Evolutionary conservation across 768 basidiomycete species (phyloP).

Genomic region (Coprinopsis sp.): DNA sequence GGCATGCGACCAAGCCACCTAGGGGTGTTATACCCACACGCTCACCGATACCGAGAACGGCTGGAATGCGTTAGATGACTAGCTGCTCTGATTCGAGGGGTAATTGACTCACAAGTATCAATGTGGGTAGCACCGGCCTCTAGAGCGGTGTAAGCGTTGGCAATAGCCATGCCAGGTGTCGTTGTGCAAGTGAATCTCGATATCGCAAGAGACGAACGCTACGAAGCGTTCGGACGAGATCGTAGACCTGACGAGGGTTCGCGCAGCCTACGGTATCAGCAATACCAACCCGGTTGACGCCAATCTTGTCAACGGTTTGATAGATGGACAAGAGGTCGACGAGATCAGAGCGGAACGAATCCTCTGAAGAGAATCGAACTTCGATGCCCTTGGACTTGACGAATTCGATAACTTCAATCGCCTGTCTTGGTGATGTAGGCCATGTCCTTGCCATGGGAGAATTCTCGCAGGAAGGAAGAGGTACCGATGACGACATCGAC

Average conservation of each 20-base stretch:
- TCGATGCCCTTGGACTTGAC: constrained; percentile 99
- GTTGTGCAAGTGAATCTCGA: constrained; percentile 97
- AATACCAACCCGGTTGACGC: constrained; percentile 97
- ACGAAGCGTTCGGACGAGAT: constrained; percentile 91
- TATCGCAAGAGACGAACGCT: constrained; percentile 97
- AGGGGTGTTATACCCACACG: constrained; percentile 98
- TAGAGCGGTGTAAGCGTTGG: constrained; percentile 96
- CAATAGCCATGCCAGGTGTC: constrained; percentile 99
- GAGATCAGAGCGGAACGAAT: constrained; percentile 99
- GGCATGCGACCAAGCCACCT: constrained; percentile 93
- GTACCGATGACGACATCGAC: constrained; percentile 99
- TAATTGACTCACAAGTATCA: constrained; percentile 75
- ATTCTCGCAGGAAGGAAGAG: constrained; percentile 97
- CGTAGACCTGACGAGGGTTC: constrained; percentile 97
- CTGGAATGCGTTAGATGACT: constrained; percentile 31
- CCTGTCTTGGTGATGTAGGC: constrained; percentile 98
- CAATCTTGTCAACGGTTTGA: constrained; percentile 99
- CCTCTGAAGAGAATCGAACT: constrained; percentile 99
- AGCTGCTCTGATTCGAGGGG: not conserved
- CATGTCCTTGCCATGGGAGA: constrained; percentile 99
- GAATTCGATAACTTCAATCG: constrained; percentile 97
- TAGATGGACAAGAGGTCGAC: constrained; percentile 98
- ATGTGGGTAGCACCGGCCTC: constrained; percentile 99
- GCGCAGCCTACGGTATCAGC: constrained; percentile 99
- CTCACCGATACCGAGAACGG: constrained; percentile 96